Conservation (phyloP, 202 grass and related monocot genomes). For the Bolboschoenoplectus hybrid region DNA sequence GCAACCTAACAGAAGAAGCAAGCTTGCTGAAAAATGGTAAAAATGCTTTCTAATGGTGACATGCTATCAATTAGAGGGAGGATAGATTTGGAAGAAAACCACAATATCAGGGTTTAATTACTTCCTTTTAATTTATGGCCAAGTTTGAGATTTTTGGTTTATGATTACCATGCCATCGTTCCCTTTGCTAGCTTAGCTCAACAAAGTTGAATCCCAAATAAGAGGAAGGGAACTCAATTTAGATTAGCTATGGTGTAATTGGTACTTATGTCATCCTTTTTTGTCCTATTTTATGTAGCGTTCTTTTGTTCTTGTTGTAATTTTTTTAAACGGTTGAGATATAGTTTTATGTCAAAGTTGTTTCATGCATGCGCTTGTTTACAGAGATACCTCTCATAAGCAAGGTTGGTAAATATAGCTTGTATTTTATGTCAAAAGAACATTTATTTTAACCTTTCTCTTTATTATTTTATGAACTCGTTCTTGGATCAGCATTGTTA, state of each 20-base stretch:
- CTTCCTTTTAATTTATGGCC: constrained; percentile 32
- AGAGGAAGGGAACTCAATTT: background rate
- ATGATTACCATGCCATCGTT: constrained; percentile 6
- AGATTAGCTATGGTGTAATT: constrained; percentile 27
- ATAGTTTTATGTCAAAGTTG: constrained; percentile 12
- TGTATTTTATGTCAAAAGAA: too few species aligned
- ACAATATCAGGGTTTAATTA: background rate
- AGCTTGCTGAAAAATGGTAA: constrained; percentile 60
- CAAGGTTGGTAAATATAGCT: background rate
- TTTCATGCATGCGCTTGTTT: background rate
- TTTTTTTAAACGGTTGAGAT: constrained; percentile 13
- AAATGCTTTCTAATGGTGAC: constrained; percentile 39
- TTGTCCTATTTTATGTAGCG: background rate
- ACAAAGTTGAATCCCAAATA: constrained; percentile 19
- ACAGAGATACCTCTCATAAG: background rate
- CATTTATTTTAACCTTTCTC: too few species aligned
- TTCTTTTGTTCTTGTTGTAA: background rate
- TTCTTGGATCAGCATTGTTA: too few species aligned
- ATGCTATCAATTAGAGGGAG: constrained; percentile 16
- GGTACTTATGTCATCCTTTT: constrained; percentile 12
- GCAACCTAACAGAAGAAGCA: constrained; percentile 40
- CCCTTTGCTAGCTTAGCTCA: constrained; percentile 23
- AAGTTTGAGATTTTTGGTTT: constrained; percentile 8
- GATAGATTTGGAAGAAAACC: background rate
- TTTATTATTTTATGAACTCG: too few species aligned